Conservation (phyloP, 768 basidiomycete species). For the Kwoniella botswanensis region DNA sequence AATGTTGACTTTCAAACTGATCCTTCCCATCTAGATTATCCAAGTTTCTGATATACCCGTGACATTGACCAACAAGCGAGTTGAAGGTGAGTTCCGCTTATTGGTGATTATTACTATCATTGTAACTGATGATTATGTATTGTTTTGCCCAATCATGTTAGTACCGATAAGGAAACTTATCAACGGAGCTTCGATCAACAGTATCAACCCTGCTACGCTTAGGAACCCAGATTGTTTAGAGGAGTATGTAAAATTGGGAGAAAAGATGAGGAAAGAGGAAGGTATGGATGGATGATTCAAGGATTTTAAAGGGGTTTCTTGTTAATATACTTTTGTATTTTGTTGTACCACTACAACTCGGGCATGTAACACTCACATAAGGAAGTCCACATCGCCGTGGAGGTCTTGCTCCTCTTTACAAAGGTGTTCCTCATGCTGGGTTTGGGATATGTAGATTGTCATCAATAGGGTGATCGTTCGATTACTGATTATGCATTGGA, state of each 20-base stretch:
- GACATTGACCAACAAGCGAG: slow-evolving; percentile 79
- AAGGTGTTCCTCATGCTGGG: too few relatives aligned
- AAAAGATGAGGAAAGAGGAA: slow-evolving; percentile 63
- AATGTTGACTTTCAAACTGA: too few relatives aligned
- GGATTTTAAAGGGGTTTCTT: neutral
- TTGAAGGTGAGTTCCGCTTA: slow-evolving; percentile 65
- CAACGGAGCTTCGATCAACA: slow-evolving; percentile 73
- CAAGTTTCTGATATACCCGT: slow-evolving; percentile 75
- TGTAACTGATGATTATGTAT: too few relatives aligned
- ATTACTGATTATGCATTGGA: too few relatives aligned
- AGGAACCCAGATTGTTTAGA: slow-evolving; percentile 73
- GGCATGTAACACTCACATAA: too few relatives aligned
- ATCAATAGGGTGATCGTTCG: too few relatives aligned
- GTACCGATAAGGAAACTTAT: slow-evolving; percentile 62
- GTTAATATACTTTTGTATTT: too few relatives aligned
- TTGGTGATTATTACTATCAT: neutral
- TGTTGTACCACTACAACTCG: too few relatives aligned
- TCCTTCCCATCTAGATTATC: slow-evolving; percentile 61
- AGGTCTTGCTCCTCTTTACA: too few relatives aligned
- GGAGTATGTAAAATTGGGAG: slow-evolving; percentile 65
- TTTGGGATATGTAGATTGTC: too few relatives aligned
- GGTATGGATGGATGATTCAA: slow-evolving; percentile 21
- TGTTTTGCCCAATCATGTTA: neutral
- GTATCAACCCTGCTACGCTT: slow-evolving; percentile 73
- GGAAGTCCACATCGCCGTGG: too few relatives aligned